These are phyloP conservation scores for Sutorius eximius DNA, from an alignment of 1,284 basidiomycete species.

Conservation along the genomic window DNA sequence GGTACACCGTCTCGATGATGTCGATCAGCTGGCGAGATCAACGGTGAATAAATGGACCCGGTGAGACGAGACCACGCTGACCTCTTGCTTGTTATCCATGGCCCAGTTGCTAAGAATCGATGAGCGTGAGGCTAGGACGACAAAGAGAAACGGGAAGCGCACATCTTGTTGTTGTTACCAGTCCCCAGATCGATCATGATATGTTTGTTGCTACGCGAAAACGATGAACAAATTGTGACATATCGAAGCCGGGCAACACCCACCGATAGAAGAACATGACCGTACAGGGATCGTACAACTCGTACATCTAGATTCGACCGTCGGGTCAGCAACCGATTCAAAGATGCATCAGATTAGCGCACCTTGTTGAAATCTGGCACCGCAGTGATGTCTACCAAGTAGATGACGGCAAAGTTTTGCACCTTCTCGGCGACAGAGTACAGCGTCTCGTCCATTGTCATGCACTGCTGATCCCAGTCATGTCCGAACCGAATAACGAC, in stretches of 20 bases:
- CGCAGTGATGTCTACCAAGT: slow-evolving; percentile 92
- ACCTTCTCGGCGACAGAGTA: slow-evolving; percentile 93
- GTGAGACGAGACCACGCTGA: slow-evolving; percentile 35
- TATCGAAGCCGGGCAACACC: not conserved
- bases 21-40: slow-evolving; percentile 76
- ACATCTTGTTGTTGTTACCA: slow-evolving; percentile 99
- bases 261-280: slow-evolving; percentile 98
- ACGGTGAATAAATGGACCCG: slow-evolving; percentile 5
- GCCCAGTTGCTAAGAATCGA: slow-evolving; percentile 79
- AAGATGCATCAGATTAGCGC: slow-evolving; percentile 22
- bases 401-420: slow-evolving; percentile 98
- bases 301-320: slow-evolving; percentile 70
- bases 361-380: slow-evolving; percentile 99
- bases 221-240: slow-evolving; percentile 1
- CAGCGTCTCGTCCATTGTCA: slow-evolving; percentile 99
- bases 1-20: slow-evolving; percentile 97
- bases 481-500: slow-evolving; percentile 96
- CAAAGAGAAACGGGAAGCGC: slow-evolving; percentile 32
- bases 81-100: slow-evolving; percentile 96
- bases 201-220: slow-evolving; percentile 82
- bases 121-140: not conserved
- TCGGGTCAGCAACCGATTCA: not conserved
- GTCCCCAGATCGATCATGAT: slow-evolving; percentile 99
- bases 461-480: slow-evolving; percentile 94
- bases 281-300: slow-evolving; percentile 92